These are phyloP conservation scores for Papiliotrema terrestris DNA, from an alignment of 1,284 basidiomycete genomes.

Conservation along the genomic window DNA sequence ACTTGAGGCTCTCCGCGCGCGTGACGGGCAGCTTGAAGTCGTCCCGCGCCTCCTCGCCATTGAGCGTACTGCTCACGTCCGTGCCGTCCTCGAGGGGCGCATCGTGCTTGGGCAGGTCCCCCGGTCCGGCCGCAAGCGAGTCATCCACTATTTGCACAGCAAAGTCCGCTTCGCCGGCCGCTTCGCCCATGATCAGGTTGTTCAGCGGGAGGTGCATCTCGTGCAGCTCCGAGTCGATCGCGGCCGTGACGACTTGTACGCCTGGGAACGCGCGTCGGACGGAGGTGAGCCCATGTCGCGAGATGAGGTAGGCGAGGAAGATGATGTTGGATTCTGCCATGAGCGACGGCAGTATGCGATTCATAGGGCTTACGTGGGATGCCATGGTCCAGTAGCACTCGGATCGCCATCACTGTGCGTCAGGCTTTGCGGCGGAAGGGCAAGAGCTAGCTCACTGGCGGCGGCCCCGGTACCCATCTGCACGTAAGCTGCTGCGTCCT, in stretches of 20 bases:
- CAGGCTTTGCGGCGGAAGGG: not conserved
- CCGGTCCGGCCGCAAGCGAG: conserved; percentile 16
- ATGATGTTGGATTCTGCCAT: conserved; percentile 70
- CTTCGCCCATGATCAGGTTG: conserved; percentile 29
- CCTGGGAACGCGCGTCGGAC: conserved; percentile 76
- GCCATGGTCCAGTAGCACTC: conserved; percentile 94
- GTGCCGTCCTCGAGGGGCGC: not conserved
- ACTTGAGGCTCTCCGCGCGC: conserved; percentile 22
- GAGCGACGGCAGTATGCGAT: not conserved
- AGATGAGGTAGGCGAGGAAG: conserved; percentile 84
- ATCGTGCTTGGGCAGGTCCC: conserved; percentile 3
- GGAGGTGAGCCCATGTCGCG: conserved; percentile 70
- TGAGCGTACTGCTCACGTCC: conserved; percentile 22
- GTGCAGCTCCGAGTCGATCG: conserved; percentile 58
- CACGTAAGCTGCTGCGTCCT: not conserved
- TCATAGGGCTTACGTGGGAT: conserved; percentile 52
- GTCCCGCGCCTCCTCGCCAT: conserved; percentile 1
- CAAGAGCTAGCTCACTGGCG: conserved; percentile 53
- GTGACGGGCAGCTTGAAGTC: conserved; percentile 18
- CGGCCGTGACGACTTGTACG: conserved; percentile 76
- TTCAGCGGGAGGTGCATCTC: conserved; percentile 41
- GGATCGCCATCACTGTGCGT: conserved; percentile 73
- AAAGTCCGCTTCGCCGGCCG: conserved; percentile 42
- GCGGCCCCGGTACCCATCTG: conserved; percentile 92
- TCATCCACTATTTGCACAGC: conserved; percentile 23